Base-by-base conservation (phyloP, 495 filamentous ascomycete genomes). In the Penicillium simplicissimum region DNA sequence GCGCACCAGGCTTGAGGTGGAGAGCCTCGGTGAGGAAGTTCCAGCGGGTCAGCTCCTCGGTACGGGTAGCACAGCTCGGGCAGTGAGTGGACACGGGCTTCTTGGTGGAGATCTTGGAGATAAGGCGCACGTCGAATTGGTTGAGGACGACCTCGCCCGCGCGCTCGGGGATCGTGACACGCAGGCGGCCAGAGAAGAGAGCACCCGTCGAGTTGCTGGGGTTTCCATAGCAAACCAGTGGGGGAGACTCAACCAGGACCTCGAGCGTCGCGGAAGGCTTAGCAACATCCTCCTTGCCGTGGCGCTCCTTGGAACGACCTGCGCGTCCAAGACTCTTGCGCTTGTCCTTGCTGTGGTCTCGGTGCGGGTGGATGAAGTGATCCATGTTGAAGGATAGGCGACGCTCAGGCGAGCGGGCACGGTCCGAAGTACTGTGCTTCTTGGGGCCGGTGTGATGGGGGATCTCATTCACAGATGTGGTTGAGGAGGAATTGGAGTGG, bases 231-330 rank as follows among this genome's bases (percentile, higher is more conserved):
- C 96, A 88, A 15, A 97, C 85, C 10, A 94, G 78, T 1, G 95
- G 95, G 0, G 95, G 92, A 3, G 92, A 96, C 77, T 99, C 95
- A 58, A 97, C 89, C 37, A 86, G 79, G 74, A 94, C 86, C 25
- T 87, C 84, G 54, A 97, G 72, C 52, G 84, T 86, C n/a, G 85
- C 85, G 0, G 79, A 71, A 42, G 80, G 72, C 25, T 59, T 45
- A 7, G 68, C 58, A 23, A 59, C 60, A 13, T 72, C 61, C 0
- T 76, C 71, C 31, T 73, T 67, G 43, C 55, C 58, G 14, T 63
- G 35, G 37, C 75, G 71, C 35, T 81, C 78, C 68, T 80, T 80
- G 4, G 76, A 76, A 38, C 77, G 75, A n/a, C 69, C 71, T 0
- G 71, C 66, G 4, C 74, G 75, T 31, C 71, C 74, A 17, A 74